A percentile compares a stretch with the other conserved stretches of the same genome.
phyloP scores from a whole-genome alignment of 768 basidiomycete species.

The Collybia mongolica region DNA sequence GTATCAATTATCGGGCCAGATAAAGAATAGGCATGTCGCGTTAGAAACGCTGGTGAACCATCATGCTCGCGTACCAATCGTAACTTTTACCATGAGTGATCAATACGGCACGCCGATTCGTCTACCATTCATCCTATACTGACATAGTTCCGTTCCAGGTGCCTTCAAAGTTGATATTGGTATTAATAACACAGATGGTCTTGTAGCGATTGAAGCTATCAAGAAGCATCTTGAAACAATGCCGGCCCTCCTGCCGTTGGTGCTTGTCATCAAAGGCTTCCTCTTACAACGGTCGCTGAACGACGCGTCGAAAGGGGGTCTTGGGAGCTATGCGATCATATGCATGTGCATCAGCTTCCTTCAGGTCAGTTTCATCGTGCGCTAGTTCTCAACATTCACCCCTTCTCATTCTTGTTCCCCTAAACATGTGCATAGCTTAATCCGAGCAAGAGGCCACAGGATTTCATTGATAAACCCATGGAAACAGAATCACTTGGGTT shows the following conservation, averaged over 20 bases:
- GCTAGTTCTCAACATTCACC: not conserved
- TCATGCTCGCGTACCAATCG: slow-evolving; percentile 53
- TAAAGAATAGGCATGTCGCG: slow-evolving; percentile 44
- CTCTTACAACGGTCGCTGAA: slow-evolving; percentile 57
- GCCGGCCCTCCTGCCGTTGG: slow-evolving; percentile 59
- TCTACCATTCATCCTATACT: not conserved
- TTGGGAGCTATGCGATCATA: slow-evolving; percentile 67
- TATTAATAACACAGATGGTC: slow-evolving; percentile 60
- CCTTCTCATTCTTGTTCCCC: not conserved
- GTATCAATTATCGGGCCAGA: slow-evolving; percentile 43
- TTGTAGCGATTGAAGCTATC: slow-evolving; percentile 50
- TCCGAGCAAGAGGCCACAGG: slow-evolving; percentile 50
- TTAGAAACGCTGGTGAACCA: slow-evolving; percentile 28
- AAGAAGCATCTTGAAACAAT: slow-evolving; percentile 49
- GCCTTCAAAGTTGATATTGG: slow-evolving; percentile 64
- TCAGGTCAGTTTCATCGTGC: slow-evolving; percentile 43
- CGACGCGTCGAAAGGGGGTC: slow-evolving; percentile 58
- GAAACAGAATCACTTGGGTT: slow-evolving; percentile 53
- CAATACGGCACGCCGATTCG: slow-evolving; percentile 29
- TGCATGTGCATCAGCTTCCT: slow-evolving; percentile 68
- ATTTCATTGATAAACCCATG: slow-evolving; percentile 43
- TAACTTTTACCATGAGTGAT: slow-evolving; percentile 52
- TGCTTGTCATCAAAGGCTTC: slow-evolving; percentile 63
- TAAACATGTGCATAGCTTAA: slow-evolving; percentile 37
- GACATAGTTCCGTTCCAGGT: slow-evolving; percentile 29